Conservation (phyloP, 208 protist genomes). For the Crithidia mellificae region DNA sequence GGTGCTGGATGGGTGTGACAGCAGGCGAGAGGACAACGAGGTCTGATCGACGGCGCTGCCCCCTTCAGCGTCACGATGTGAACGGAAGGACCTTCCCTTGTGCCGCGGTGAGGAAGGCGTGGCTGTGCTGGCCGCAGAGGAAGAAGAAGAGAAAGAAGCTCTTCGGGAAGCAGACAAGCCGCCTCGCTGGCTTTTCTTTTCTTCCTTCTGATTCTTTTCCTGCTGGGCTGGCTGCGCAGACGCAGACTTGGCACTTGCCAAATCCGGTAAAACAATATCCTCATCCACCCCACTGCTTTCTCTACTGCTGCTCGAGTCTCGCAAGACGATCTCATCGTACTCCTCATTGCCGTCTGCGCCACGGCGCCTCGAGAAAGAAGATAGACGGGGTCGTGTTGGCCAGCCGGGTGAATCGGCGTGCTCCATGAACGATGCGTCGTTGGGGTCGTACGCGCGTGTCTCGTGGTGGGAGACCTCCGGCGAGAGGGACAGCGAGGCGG, state of each 20-base stretch:
- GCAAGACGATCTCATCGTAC: constrained; percentile 1
- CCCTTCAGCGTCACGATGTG: background rate
- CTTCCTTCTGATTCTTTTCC: no score
- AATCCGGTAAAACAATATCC: background rate
- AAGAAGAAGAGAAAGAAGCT: background rate
- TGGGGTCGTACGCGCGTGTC: background rate
- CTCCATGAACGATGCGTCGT: background rate
- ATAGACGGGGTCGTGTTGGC: background rate
- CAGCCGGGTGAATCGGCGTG: background rate
- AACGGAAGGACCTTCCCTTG: background rate
- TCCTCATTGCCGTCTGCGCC: background rate
- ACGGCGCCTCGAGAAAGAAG: background rate
- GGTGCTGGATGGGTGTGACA: background rate
- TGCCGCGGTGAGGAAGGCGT: background rate
- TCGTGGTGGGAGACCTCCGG: background rate
- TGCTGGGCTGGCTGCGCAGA: no score
- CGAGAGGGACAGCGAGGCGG: background rate
- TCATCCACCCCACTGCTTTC: background rate
- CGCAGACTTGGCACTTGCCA: background rate
- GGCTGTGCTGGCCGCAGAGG: background rate
- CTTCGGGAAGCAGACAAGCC: no score
- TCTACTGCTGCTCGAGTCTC: background rate
- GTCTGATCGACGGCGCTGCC: background rate
- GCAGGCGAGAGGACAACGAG: background rate
- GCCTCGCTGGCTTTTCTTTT: no score